Conservation (phyloP, 148 eudicot species). For the Amaranthus hypochondriacus region DNA sequence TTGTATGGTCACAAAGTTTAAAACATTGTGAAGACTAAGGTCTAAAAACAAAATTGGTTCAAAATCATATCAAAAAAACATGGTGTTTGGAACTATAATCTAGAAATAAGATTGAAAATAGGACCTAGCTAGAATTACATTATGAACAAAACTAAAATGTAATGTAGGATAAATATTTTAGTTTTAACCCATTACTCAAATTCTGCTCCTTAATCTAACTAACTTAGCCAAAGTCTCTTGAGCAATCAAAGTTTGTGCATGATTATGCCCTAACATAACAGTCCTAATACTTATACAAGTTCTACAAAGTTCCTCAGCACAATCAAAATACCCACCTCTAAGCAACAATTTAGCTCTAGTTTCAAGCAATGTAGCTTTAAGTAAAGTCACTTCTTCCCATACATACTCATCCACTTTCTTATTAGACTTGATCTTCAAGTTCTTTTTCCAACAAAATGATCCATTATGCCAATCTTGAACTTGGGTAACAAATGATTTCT, state of each 20-base stretch:
- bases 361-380: slow-evolving; percentile 78
- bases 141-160: slow-evolving; percentile 28
- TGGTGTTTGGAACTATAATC: neutral
- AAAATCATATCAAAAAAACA: neutral
- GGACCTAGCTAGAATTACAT: neutral
- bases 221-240: slow-evolving; percentile 86
- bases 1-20: no score
- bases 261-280: slow-evolving; percentile 83
- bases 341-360: slow-evolving; percentile 73
- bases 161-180: neutral
- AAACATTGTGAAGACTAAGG: no score
- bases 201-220: slow-evolving; percentile 78
- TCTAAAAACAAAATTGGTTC: no score
- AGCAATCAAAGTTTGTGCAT: slow-evolving; percentile 77
- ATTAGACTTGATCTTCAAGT: slow-evolving; percentile 22
- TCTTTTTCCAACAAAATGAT: slow-evolving; percentile 77
- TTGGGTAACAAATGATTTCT: slow-evolving; percentile 77
- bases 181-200: slow-evolving; percentile 23
- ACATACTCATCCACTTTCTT: slow-evolving; percentile 78
- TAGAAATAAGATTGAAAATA: neutral
- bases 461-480: slow-evolving; percentile 76
- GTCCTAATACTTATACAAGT: slow-evolving; percentile 89
- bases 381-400: slow-evolving; percentile 85
- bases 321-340: slow-evolving; percentile 74
- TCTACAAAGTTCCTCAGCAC: slow-evolving; percentile 81